Conservation (phyloP, 139 green algal genomes). For the Closterium sp. region DNA sequence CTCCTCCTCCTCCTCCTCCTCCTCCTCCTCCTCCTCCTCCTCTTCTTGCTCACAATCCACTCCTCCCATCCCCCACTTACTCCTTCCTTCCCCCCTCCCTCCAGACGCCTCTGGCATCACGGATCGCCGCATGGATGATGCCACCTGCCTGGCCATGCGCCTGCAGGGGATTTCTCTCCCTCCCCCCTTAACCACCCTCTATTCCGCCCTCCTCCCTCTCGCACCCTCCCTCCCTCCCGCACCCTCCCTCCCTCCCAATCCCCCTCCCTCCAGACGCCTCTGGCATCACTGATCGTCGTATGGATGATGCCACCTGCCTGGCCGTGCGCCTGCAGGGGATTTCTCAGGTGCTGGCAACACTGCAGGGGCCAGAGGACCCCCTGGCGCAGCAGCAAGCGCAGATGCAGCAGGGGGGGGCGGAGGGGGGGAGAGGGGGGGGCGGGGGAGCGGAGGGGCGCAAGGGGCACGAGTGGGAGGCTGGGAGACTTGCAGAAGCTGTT, state of each 20-base stretch:
- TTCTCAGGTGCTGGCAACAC: neutral
- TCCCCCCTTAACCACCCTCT: neutral
- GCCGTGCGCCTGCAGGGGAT: neutral
- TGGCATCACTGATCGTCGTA: neutral
- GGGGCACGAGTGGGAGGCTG: neutral
- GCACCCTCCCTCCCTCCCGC: neutral
- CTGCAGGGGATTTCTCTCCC: neutral
- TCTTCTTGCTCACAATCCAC: neutral
- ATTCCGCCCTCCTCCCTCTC: neutral
- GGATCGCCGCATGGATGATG: no score
- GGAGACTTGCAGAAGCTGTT: neutral
- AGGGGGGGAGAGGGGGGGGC: neutral
- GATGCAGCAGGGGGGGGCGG: neutral
- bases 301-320: neutral
- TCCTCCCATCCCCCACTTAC: neutral
- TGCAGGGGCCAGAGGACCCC: neutral
- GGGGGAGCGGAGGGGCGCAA: neutral
- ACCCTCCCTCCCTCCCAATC: neutral
- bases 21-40: neutral
- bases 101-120: neutral
- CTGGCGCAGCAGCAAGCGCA: neutral
- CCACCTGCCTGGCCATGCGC: neutral
- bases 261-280: neutral
- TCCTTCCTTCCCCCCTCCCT: neutral
- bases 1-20: neutral